Percentiles rank a stretch among this genome's conserved stretches.
Evolutionary conservation across 805 yeast genomes (phyloP).

Genomic region (Barnettozyma pratensis): DNA sequence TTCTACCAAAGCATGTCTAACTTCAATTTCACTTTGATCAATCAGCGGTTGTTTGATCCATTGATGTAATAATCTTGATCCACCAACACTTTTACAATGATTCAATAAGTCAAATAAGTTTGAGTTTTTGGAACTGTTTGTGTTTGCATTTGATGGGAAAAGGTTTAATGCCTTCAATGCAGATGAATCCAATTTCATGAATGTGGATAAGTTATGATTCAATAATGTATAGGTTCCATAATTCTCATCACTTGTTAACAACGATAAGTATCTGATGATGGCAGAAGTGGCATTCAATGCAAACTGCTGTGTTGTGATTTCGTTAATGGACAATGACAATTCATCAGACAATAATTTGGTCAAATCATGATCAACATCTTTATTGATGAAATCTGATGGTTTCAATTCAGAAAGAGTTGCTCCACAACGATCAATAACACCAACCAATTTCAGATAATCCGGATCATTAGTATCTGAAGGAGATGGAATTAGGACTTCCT

Average conservation of each 20-base stretch:
- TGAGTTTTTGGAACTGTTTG: constrained; percentile 38
- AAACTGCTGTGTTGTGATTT: constrained; percentile 40
- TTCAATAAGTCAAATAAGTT: constrained; percentile 82
- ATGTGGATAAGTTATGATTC: constrained; percentile 69
- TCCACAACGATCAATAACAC: constrained; percentile 74
- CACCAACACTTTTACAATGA: constrained; percentile 86
- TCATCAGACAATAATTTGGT: constrained; percentile 60
- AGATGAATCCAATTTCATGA: constrained; percentile 86
- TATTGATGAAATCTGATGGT: constrained; percentile 50
- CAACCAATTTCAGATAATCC: constrained; percentile 60
- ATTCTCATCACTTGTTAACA: constrained; percentile 52
- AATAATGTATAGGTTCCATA: constrained; percentile 52
- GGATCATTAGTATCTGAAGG: constrained; percentile 34
- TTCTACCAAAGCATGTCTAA: constrained; percentile 74
- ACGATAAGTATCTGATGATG: constrained; percentile 58
- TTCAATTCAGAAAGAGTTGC: constrained; percentile 61
- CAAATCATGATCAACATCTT: constrained; percentile 75
- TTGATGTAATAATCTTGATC: constrained; percentile 78
- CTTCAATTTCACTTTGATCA: constrained; percentile 48
- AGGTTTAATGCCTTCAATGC: constrained; percentile 85
- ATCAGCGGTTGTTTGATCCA: constrained; percentile 97
- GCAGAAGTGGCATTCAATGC: constrained; percentile 67
- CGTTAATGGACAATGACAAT: constrained; percentile 49
- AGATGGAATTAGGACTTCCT: constrained; percentile 67
- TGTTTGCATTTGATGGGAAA: constrained; percentile 47